These are phyloP conservation scores for Chloropicon primus DNA, from an alignment of 139 green algal genomes.

Conservation along the genomic window DNA sequence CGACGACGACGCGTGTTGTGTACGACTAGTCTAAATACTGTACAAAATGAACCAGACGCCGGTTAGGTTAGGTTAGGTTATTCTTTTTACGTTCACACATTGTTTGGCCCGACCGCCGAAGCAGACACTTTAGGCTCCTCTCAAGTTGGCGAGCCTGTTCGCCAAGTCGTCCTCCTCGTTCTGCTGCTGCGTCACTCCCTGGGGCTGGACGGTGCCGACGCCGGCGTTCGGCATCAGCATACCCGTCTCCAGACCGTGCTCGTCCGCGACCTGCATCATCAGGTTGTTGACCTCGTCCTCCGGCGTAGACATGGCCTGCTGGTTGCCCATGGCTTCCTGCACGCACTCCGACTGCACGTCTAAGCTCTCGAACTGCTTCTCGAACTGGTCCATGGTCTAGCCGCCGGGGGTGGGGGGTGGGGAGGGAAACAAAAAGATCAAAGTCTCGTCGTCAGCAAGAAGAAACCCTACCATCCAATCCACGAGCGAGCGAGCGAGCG, in stretches of 20 bases:
- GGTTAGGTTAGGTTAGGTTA: too few relatives aligned
- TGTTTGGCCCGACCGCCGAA: too few relatives aligned
- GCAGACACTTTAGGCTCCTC: conserved; percentile 2
- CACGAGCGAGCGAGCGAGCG: too few relatives aligned
- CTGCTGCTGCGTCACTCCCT: conserved; percentile 2
- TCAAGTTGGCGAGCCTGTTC: conserved; percentile 55
- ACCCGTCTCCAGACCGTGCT: conserved; percentile 72
- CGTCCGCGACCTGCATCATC: conserved; percentile 78
- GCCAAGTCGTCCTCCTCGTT: conserved; percentile 49
- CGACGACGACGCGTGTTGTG: too few relatives aligned
- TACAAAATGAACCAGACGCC: too few relatives aligned
- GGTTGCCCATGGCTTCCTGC: conserved; percentile 73
- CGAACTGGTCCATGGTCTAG: conserved; percentile 90
- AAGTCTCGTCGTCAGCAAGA: too few relatives aligned
- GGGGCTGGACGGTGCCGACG: conserved; percentile 9
- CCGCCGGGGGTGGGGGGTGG: too few relatives aligned
- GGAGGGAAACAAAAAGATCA: too few relatives aligned
- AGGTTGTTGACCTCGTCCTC: conserved; percentile 83
- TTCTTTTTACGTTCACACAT: too few relatives aligned
- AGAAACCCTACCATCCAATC: too few relatives aligned
- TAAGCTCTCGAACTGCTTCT: conserved; percentile 91
- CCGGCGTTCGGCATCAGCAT: conserved; percentile 43
- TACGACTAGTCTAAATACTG: too few relatives aligned
- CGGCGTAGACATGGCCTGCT: conserved; percentile 74
- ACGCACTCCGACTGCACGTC: conserved; percentile 79